Evolutionary conservation across 1,139 yeast genomes (phyloP).

Genomic region (Casaregolazyma lundiana): DNA sequence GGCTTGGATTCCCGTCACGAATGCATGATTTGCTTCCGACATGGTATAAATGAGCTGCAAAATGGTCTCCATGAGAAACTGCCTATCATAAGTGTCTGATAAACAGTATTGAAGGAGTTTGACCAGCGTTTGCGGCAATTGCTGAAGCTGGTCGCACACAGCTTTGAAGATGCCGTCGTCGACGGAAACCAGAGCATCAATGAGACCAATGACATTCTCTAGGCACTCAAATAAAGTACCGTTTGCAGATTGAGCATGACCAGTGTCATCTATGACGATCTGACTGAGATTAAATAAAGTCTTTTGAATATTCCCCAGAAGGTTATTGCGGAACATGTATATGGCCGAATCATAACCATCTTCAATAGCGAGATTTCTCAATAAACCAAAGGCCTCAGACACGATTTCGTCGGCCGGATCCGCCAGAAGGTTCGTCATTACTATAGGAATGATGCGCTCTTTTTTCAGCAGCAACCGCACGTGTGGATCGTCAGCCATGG

Average conservation of each 20-base stretch:
- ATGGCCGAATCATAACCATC: conserved; percentile 85
- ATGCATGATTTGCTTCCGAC: conserved; percentile 24
- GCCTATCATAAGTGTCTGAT: conserved; percentile 1
- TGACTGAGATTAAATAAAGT: conserved; percentile 35
- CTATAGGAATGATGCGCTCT: conserved; percentile 60
- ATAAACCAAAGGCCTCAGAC: conserved; percentile 72
- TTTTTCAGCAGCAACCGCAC: conserved; percentile 62
- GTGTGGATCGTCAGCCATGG: conserved; percentile 62
- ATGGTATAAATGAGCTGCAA: conserved; percentile 25
- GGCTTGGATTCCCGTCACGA: conserved; percentile 9
- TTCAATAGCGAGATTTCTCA: conserved; percentile 74
- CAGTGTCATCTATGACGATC: conserved; percentile 19
- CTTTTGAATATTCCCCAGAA: conserved; percentile 57
- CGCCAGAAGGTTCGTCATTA: conserved; percentile 60
- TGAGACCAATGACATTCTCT: conserved; percentile 68
- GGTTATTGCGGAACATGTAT: conserved; percentile 70
- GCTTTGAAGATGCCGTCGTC: conserved; percentile 57
- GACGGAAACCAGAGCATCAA: conserved; percentile 62
- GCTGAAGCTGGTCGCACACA: conserved; percentile 40
- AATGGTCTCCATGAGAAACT: conserved; percentile 17
- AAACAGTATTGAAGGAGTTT: conserved; percentile 4
- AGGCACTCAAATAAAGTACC: conserved; percentile 57
- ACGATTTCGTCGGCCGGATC: conserved; percentile 71
- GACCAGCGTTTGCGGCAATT: conserved; percentile 20
- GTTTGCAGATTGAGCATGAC: conserved; percentile 36